These are phyloP conservation scores for Ensete ventricosum DNA, from an alignment of 176 grass and related monocot species.

Conservation along the genomic window DNA sequence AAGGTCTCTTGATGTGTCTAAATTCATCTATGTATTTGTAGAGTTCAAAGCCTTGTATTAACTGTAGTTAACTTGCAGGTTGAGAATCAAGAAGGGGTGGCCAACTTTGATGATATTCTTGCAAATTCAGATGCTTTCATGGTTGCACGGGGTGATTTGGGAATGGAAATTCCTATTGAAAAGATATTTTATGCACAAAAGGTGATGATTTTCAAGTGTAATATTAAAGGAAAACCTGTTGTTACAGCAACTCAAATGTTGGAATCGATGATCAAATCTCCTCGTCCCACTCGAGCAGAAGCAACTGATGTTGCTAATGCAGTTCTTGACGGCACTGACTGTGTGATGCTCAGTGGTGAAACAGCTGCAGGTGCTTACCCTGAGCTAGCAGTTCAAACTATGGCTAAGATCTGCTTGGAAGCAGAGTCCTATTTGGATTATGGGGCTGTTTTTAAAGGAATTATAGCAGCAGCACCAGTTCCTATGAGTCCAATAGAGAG, in stretches of 20 bases:
- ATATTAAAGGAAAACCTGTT: constrained; percentile 15
- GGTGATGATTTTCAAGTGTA: constrained; percentile 14
- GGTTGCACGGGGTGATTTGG: constrained; percentile 22
- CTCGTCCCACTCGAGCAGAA: constrained; percentile 20
- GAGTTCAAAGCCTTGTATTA: not conserved
- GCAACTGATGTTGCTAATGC: constrained; percentile 18
- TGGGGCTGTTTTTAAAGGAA: not conserved
- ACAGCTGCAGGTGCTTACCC: constrained; percentile 15
- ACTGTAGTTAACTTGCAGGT: not conserved
- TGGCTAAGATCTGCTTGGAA: constrained; percentile 14
- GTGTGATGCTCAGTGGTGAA: constrained; percentile 19
- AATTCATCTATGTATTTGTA: not conserved
- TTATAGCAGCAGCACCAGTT: not conserved
- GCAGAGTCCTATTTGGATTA: constrained; percentile 8
- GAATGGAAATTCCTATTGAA: constrained; percentile 16
- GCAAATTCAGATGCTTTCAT: constrained; percentile 12
- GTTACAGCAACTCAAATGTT: constrained; percentile 19
- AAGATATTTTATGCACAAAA: constrained; percentile 16
- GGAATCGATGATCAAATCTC: constrained; percentile 20
- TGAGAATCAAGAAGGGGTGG: constrained; percentile 19
- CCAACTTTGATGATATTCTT: constrained; percentile 11
- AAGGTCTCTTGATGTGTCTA: not conserved
- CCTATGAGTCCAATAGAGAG: constrained; percentile 12
- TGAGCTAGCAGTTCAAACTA: constrained; percentile 11
- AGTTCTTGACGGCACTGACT: constrained; percentile 19